Conservation (phyloP, 1,139 yeast genomes). For the Blastobotrys niveus region DNA sequence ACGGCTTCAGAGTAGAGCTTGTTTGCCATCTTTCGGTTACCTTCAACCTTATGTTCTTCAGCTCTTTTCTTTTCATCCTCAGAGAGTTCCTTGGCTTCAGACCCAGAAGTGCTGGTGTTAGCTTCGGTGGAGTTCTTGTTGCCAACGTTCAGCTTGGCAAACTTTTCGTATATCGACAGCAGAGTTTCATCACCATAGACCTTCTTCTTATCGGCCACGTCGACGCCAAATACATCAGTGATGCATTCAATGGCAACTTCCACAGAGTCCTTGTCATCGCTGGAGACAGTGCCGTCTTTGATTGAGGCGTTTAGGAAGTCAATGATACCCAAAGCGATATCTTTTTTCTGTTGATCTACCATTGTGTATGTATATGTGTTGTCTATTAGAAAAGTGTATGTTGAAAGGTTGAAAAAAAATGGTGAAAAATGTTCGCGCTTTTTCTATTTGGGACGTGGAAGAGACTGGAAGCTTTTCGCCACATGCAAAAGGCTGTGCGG, state of each 20-base stretch:
- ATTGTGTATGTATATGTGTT: constrained; percentile 1
- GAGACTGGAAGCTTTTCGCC: no score
- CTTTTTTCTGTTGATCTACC: constrained; percentile 40
- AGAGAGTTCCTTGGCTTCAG: constrained; percentile 32
- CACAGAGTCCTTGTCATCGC: constrained; percentile 58
- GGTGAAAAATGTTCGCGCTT: no score
- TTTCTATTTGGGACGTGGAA: neutral
- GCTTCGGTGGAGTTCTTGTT: constrained; percentile 14
- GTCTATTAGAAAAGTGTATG: neutral
- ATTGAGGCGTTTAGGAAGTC: constrained; percentile 62
- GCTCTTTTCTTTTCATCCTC: constrained; percentile 60
- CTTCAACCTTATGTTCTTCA: constrained; percentile 77
- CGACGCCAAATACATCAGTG: constrained; percentile 77
- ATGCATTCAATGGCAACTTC: constrained; percentile 94
- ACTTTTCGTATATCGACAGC: constrained; percentile 29
- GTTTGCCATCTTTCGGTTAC: constrained; percentile 86
- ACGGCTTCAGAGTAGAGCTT: constrained; percentile 68
- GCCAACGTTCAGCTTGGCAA: constrained; percentile 13
- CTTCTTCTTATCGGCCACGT: constrained; percentile 38
- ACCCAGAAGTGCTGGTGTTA: constrained; percentile 11
- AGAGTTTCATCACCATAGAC: constrained; percentile 45
- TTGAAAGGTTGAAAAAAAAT: neutral
- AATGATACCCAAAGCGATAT: constrained; percentile 70
- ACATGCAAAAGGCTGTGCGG: no score
- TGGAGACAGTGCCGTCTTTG: constrained; percentile 49